Percentiles rank a stretch among this genome's conserved stretches.
Conservation (phyloP, 1,284 basidiomycete species). For the Rhodotorula sp. region DNA sequence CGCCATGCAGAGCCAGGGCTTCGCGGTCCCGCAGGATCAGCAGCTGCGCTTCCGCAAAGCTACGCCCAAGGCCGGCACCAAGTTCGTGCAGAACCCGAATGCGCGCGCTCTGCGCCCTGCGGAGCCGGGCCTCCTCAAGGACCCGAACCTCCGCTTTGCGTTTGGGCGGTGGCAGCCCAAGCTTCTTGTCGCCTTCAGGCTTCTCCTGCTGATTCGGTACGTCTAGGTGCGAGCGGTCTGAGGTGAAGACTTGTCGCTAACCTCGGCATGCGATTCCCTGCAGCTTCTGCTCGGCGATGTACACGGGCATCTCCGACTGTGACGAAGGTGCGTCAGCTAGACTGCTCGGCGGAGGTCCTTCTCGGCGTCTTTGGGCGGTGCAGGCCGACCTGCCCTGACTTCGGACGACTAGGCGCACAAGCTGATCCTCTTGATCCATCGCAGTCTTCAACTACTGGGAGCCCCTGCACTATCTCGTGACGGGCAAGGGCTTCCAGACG, state of each 20-base stretch:
- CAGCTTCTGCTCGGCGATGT: slow-evolving; percentile 74
- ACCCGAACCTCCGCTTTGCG: slow-evolving; percentile 33
- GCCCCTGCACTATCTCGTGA: slow-evolving; percentile 78
- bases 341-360: too few species aligned
- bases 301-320: slow-evolving; percentile 87
- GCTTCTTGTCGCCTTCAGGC: slow-evolving; percentile 76
- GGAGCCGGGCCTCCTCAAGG: slow-evolving; percentile 36
- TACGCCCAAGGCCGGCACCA: background rate
- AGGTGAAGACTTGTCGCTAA: too few species aligned
- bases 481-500: slow-evolving; percentile 76
- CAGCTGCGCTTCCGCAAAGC: slow-evolving; percentile 34
- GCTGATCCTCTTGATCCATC: background rate
- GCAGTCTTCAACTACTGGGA: slow-evolving; percentile 99
- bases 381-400: background rate
- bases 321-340: slow-evolving; percentile 76
- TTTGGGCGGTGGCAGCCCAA: slow-evolving; percentile 78
- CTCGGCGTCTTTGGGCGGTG: background rate
- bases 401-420: background rate
- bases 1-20: slow-evolving; percentile 22
- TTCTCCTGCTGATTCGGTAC: slow-evolving; percentile 78
- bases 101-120: slow-evolving; percentile 20
- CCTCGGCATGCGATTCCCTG: too few species aligned
- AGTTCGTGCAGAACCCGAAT: slow-evolving; percentile 17
- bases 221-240: too few species aligned
- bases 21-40: slow-evolving; percentile 35